Base-by-base conservation (phyloP, 768 basidiomycete species). In the Suillus spraguei region DNA sequence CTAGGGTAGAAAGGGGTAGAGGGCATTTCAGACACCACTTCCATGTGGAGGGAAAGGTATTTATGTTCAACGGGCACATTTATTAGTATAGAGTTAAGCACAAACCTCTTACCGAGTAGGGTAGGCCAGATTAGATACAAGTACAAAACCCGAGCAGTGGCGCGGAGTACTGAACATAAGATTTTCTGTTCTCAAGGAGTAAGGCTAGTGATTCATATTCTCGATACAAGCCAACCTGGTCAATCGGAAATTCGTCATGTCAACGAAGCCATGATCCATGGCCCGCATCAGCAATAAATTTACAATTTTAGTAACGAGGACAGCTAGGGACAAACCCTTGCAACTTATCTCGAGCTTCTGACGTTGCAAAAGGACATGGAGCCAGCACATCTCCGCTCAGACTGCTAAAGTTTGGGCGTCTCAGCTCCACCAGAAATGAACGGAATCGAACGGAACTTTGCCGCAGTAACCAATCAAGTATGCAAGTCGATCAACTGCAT, bases 401-500 rank as follows among this genome's bases (percentile, higher is more conserved):
- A 49, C 14, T 74, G 66, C 41, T 65, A 44, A 50, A 46, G 62
- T 58, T 59, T 63, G 60, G 66, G 72, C 74, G 74, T 69, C 65
- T 62, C 70, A 76, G 65, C 64, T 59, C 74, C 74, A 69, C 74
- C 67, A 33, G 63, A 68, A 62, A 73, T 67, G 74, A 74, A 71
- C 69, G 72, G 70, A 35, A 67, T 68, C 59, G 53, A 38, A 63
- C 32, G 65, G 66, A 60, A 63, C 61, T 65, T 49, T 64, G 65
- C 67, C 63, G 56, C 63, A 65, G 4, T 64, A 41, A 64, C 54
- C 36, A 35, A 50, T 49, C 33, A 32, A 54, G 35, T 47, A 59
- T 42, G 64, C 62, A 20, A 8, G 60, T 60, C 36, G 60, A 61
- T 62, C 36, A 39, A 36, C 36, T 44, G 63, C 72, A 69, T 64